Evolutionary conservation across 495 filamentous ascomycete species (phyloP), one percentile per base, ranked within the genome.

Genomic region (Penicillium cataractarum): DNA sequence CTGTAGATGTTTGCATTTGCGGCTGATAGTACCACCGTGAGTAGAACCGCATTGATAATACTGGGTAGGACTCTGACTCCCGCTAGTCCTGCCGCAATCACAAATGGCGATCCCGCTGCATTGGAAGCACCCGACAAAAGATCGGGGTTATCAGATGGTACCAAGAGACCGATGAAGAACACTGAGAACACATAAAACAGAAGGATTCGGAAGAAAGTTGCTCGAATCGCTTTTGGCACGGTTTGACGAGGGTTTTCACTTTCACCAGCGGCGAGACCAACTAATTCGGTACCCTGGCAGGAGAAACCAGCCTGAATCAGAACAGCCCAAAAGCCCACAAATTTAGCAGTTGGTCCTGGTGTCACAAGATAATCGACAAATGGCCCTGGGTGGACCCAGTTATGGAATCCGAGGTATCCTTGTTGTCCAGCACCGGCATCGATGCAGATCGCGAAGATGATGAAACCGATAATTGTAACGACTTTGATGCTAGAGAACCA

Each of bases 1-100:
- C 85, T 89, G 72, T 90, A 93, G 60, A 90, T 78, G 76, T 88
- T 89, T 5, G 87, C 84, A 68, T 93, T 93, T 51, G 85, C 89
- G 3, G 85, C 82, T 6, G 86, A 89, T 39, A 84, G 76, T 5
- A 86, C 87, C 1, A 86, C 84, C 39, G 79, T 89, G 60, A 90
- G 71, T 31, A 90, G 80, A 32, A 88, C 83, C 3, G 84, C 89
- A 74, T 92, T 93, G 73, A 93, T 87, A 60, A 92, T 84, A 49
- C 83, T 80, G 15, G 86, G 87, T 9, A 92, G 79, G 17, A 80
- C 80, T 35, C 76, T 75, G 64, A 93, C 84, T 8, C 83, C 78
- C 4, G 88, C 87, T 13, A 81, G 70, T 44, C 84, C 61, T 53
- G 85, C 82, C 17, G 83, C 84, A 22, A 84, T 78, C 21, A 87